Evolutionary conservation across 179 eudicot species (phyloP).

Genomic region (Beta macrorhiza): DNA sequence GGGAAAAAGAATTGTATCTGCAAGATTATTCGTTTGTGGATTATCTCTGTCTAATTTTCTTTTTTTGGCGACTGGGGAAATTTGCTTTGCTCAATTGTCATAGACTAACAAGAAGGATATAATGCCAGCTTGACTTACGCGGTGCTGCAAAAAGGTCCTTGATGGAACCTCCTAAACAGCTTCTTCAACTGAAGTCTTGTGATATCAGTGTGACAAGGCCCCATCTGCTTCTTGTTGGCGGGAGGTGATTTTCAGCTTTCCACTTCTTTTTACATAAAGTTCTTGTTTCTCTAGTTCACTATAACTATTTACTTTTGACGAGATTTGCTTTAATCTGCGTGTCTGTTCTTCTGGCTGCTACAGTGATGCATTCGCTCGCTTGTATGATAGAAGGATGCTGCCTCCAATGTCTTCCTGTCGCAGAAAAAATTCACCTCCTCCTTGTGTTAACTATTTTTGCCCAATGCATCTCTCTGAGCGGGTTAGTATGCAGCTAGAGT

Average conservation of each 20-base stretch:
- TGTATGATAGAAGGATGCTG: constrained; percentile 97
- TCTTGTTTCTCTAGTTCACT: neutral
- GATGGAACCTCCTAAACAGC: constrained; percentile 83
- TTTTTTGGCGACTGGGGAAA: neutral
- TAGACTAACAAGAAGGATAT: constrained; percentile 37
- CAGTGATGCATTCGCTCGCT: constrained; percentile 97
- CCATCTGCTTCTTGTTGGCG: constrained; percentile 93
- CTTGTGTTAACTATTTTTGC: constrained; percentile 83
- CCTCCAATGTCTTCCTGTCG: constrained; percentile 81
- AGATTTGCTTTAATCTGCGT: constrained; percentile 7
- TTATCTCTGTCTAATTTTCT: neutral
- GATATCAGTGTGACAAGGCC: constrained; percentile 85
- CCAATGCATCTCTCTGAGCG: constrained; percentile 93
- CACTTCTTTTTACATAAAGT: neutral
- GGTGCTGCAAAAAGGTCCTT: constrained; percentile 81
- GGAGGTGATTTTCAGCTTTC: constrained; percentile 55
- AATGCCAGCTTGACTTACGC: constrained; percentile 88
- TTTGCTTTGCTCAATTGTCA: constrained; percentile 12
- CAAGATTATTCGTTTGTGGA: neutral
- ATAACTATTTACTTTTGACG: neutral
- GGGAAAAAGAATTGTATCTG: neutral
- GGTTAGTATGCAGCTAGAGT: constrained; percentile 49
- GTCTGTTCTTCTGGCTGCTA: constrained; percentile 21
- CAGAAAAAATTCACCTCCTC: constrained; percentile 71
- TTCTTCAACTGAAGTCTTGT: constrained; percentile 77